A percentile compares a stretch with the other conserved stretches of the same genome.
Conservation (phyloP, 768 basidiomycete species). For the Favolaschia claudopus region DNA sequence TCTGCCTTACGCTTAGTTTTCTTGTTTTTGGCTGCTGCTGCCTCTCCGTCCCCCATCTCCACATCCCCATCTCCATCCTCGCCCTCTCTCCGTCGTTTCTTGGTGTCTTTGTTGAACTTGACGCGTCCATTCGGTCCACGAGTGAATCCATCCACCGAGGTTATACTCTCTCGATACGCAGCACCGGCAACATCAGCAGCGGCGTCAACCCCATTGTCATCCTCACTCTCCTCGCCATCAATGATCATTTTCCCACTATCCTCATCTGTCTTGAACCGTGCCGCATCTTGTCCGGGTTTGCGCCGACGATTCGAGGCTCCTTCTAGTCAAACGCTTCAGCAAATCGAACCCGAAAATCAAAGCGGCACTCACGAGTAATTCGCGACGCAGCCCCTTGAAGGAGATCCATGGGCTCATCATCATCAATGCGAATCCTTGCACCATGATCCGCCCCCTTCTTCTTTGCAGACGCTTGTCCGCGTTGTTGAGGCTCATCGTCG, state of each 20-base stretch:
- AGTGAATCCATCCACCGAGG: conserved; percentile 89
- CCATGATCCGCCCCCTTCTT: conserved; percentile 47
- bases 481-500: conserved; percentile 53
- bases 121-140: conserved; percentile 84
- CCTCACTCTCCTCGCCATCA: conserved; percentile 62
- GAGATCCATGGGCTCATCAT: conserved; percentile 95
- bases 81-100: conserved; percentile 83
- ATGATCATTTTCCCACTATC: conserved; percentile 85
- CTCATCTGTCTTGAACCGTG: conserved; percentile 87
- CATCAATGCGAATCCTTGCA: conserved; percentile 81
- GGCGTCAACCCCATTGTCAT: conserved; percentile 46
- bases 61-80: conserved; percentile 67
- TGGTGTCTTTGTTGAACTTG: conserved; percentile 97
- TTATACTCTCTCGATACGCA: conserved; percentile 85
- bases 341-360: not conserved
- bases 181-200: conserved; percentile 68
- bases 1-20: conserved; percentile 63
- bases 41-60: conserved; percentile 79
- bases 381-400: conserved; percentile 79
- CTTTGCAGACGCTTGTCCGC: conserved; percentile 34
- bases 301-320: conserved; percentile 58
- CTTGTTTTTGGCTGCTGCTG: conserved; percentile 49
- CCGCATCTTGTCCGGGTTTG: conserved; percentile 87
- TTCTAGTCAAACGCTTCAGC: conserved; percentile 41
- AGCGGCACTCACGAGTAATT: conserved; percentile 65